Evolutionary conservation across 2,329 filamentous ascomycete genomes (phyloP).

Genomic region (Macroventuria anomochaeta): DNA sequence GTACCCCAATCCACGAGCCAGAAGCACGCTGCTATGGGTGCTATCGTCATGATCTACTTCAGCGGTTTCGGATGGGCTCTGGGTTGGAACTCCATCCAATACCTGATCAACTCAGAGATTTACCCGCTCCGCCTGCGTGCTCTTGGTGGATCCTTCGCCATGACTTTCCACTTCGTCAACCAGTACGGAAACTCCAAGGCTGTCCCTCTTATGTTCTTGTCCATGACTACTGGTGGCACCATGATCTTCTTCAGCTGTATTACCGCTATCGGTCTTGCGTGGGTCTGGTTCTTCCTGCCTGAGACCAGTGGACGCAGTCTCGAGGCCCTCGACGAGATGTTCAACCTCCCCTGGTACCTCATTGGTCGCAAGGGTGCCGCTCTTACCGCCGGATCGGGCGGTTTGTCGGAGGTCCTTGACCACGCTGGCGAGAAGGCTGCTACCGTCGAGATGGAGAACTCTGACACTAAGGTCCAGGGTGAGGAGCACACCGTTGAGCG

Average conservation of each 20-base stretch:
- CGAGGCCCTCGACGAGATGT: slow-evolving; percentile 75
- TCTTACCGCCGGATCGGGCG: slow-evolving; percentile 42
- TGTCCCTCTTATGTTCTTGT: slow-evolving; percentile 75
- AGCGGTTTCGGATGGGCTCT: slow-evolving; percentile 50
- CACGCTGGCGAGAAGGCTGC: slow-evolving; percentile 43
- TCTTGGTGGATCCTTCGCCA: slow-evolving; percentile 72
- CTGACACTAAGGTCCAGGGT: slow-evolving; percentile 13
- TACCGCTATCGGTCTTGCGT: slow-evolving; percentile 70
- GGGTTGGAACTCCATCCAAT: slow-evolving; percentile 77
- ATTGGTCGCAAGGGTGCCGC: slow-evolving; percentile 62
- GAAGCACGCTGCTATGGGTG: slow-evolving; percentile 66
- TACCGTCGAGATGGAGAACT: slow-evolving; percentile 36
- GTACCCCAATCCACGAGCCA: slow-evolving; percentile 58
- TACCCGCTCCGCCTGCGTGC: slow-evolving; percentile 78
- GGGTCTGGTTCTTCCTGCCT: slow-evolving; percentile 76
- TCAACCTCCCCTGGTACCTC: slow-evolving; percentile 75
- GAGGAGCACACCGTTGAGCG: slow-evolving; percentile 24
- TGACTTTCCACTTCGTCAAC: slow-evolving; percentile 81
- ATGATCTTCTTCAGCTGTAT: slow-evolving; percentile 78
- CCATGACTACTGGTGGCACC: slow-evolving; percentile 67
- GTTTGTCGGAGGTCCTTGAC: slow-evolving; percentile 43
- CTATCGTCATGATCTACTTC: slow-evolving; percentile 70
- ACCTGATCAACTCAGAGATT: slow-evolving; percentile 77
- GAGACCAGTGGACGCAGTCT: slow-evolving; percentile 70
- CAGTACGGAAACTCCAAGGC: slow-evolving; percentile 78